phyloP scores from a whole-genome alignment of 345 rosid species.

The Aegle marmelos region DNA sequence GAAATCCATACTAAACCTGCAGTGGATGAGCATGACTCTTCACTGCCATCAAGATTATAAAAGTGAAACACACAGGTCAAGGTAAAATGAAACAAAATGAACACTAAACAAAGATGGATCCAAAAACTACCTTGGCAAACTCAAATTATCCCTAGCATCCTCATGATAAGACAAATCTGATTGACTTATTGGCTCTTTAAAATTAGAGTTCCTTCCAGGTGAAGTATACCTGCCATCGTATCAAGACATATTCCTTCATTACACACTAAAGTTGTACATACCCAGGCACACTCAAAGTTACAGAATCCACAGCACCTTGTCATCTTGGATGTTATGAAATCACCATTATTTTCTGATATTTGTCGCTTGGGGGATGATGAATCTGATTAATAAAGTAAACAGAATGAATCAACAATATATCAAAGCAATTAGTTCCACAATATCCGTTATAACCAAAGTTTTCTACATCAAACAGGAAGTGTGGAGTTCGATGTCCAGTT shows the following conservation, averaged over 20 bases:
- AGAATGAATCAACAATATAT: slow-evolving; percentile 14
- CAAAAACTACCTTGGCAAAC: slow-evolving; percentile 52
- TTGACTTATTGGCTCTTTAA: slow-evolving; percentile 25
- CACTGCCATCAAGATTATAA: slow-evolving; percentile 48
- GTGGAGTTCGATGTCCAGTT: too few relatives aligned
- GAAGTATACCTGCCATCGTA: slow-evolving; percentile 29
- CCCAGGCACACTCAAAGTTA: slow-evolving; percentile 27
- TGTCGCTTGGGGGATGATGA: slow-evolving; percentile 36
- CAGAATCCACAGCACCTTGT: slow-evolving; percentile 29
- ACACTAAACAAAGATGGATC: slow-evolving; percentile 20
- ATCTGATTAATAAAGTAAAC: slow-evolving; percentile 25
- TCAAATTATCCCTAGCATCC: slow-evolving; percentile 48
- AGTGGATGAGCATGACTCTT: slow-evolving; percentile 81
- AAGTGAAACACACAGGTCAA: slow-evolving; percentile 19
- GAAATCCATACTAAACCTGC: slow-evolving; percentile 52
- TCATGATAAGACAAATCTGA: slow-evolving; percentile 42
- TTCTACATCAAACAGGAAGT: background rate
- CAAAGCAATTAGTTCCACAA: background rate
- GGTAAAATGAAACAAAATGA: background rate
- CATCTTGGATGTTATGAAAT: slow-evolving; percentile 26
- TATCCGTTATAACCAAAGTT: background rate
- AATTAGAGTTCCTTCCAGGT: slow-evolving; percentile 13
- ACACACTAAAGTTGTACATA: slow-evolving; percentile 20
- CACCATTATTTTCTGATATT: slow-evolving; percentile 28
- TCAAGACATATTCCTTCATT: slow-evolving; percentile 7